These are phyloP conservation scores for Candida quercuum DNA, from an alignment of 805 yeast species.

Conservation along the genomic window DNA sequence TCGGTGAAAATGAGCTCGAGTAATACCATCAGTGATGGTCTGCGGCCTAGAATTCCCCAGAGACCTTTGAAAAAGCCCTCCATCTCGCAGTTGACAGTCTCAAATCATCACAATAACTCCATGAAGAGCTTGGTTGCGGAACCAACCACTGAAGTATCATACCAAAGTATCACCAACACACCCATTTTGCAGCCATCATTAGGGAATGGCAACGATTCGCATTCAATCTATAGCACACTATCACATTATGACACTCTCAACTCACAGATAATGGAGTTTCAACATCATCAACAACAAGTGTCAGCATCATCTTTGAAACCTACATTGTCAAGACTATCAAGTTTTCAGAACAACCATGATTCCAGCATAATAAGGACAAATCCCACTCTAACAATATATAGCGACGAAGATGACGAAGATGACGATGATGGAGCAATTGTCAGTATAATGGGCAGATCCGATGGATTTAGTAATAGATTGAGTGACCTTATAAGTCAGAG, in stretches of 20 bases:
- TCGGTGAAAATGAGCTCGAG: neutral
- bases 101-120: slow-evolving; percentile 7
- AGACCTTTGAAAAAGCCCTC: slow-evolving; percentile 19
- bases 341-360: slow-evolving; percentile 12
- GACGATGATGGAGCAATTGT: slow-evolving; percentile 2
- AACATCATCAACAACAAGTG: neutral
- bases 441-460: slow-evolving; percentile 2
- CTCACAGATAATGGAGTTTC: slow-evolving; percentile 1
- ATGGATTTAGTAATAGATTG: slow-evolving; percentile 13
- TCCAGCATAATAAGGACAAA: slow-evolving; percentile 19
- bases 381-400: slow-evolving; percentile 26
- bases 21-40: neutral
- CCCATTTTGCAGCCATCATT: neutral
- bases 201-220: neutral
- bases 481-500: slow-evolving; percentile 23
- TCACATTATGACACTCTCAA: neutral
- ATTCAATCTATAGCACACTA: slow-evolving; percentile 1
- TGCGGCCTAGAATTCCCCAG: slow-evolving; percentile 11
- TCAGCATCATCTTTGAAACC: neutral
- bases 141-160: slow-evolving; percentile 29
- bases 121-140: slow-evolving; percentile 14
- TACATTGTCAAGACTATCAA: neutral
- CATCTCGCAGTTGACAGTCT: slow-evolving; percentile 1
- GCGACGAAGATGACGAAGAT: slow-evolving; percentile 17
- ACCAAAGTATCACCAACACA: slow-evolving; percentile 9